phyloP scores from a whole-genome alignment of 768 basidiomycete genomes.

The Auricularia heimuer region DNA sequence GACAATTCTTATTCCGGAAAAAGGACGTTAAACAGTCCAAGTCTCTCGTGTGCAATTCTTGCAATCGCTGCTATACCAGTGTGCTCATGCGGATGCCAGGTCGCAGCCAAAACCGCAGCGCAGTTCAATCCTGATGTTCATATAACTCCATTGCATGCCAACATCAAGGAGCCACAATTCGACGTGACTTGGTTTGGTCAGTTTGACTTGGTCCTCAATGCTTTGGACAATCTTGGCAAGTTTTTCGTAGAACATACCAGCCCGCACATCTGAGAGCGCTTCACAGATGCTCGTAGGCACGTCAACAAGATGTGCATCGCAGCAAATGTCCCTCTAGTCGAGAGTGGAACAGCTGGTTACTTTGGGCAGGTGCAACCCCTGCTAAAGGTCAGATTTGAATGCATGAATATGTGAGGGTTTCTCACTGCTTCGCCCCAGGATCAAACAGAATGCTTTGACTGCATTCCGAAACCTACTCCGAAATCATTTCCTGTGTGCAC shows the following conservation, averaged over 20 bases:
- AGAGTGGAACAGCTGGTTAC: constrained; percentile 95
- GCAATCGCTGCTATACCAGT: neutral
- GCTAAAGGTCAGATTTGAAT: constrained; percentile 49
- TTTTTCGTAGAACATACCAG: constrained; percentile 5
- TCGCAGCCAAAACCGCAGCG: constrained; percentile 73
- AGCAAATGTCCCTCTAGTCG: constrained; percentile 79
- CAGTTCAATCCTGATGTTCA: constrained; percentile 82
- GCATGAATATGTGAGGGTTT: neutral
- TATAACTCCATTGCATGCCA: constrained; percentile 84
- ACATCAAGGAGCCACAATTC: constrained; percentile 89
- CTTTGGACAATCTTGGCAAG: constrained; percentile 89
- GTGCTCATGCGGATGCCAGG: constrained; percentile 27
- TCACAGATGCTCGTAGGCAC: constrained; percentile 79
- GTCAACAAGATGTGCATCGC: constrained; percentile 99
- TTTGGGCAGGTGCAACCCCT: constrained; percentile 95
- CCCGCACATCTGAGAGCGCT: neutral
- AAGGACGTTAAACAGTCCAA: constrained; percentile 97
- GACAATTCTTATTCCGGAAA: constrained; percentile 94
- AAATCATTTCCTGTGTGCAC: constrained; percentile 97
- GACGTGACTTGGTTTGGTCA: constrained; percentile 83
- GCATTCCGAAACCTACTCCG: constrained; percentile 83
- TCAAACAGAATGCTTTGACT: constrained; percentile 90
- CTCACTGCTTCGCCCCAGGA: constrained; percentile 38
- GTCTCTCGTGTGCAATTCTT: constrained; percentile 51
- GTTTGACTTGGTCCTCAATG: constrained; percentile 91